Evolutionary conservation across 768 basidiomycete genomes (phyloP), one percentile per base, ranked within the genome.

Genomic region (Rickenella mellea): DNA sequence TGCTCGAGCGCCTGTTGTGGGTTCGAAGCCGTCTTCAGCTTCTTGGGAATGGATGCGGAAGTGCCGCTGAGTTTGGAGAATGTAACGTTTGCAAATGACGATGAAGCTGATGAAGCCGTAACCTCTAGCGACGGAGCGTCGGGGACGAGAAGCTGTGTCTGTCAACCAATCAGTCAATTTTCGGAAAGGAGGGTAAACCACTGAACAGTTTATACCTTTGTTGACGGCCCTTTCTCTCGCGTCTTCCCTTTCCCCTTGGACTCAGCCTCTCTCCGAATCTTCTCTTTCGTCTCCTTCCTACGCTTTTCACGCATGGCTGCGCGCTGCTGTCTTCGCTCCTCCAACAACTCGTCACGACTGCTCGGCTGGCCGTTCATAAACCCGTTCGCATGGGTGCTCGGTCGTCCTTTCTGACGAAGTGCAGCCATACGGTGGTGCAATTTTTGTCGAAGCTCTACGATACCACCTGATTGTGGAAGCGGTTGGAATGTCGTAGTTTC

Each of bases 1-100:
- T 92, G 85, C 2, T 76, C 72, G 8, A 99, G 76, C 0, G 96
- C 96, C 51, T 89, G 85, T 7, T 78, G 64, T 1, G 93, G 89
- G 55, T 94, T 87, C 1, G 88, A 76, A 2, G 80, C 69, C 0
- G 79, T 78, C 58, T 84, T 80, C 48, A 83, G 66, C 39, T 71
- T 74, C 55, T 76, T 73, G 43, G 49, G 47, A 45, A 42, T 56
- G 2, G 71, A 66, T 8, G 73, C 47, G n/a, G 65, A 65, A 6
- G 66, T 57, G 28, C 80, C 78, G 7, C 77, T 67, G 41, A 76
- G 42, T 54, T 66, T 43, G 61, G 74, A 83, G 64, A 89, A 98
- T 0, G 81, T 67, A 37, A 97, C 71, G 44, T 70, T 82, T 2
- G 88, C 71, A 41, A 71, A 56, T 4, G 64, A 62, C 2, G 68